Conservation (phyloP, 306 rosid genomes). For the Sicyos baderoa region DNA sequence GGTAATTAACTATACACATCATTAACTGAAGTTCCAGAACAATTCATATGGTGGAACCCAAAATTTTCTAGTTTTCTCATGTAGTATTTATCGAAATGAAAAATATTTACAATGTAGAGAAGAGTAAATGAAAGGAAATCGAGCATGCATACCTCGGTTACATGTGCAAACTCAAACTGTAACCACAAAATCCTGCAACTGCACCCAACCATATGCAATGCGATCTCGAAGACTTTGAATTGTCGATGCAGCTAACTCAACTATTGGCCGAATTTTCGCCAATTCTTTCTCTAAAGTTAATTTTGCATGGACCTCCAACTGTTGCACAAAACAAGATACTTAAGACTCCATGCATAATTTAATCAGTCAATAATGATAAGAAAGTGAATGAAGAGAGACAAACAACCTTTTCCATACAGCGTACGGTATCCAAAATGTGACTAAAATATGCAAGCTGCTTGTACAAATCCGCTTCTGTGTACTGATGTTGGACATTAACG, state of each 20-base stretch:
- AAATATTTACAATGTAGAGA: neutral
- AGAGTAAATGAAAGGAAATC: neutral
- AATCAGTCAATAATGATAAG: too few species aligned
- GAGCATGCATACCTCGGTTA: neutral
- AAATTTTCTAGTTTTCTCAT: neutral
- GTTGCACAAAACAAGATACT: constrained; percentile 18
- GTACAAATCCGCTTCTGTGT: constrained; percentile 73
- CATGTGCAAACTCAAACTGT: constrained; percentile 32
- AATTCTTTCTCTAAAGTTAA: constrained; percentile 54
- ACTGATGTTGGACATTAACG: constrained; percentile 33
- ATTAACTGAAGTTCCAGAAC: neutral
- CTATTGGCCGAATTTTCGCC: constrained; percentile 46
- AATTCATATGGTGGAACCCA: neutral
- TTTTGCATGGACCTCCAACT: constrained; percentile 56
- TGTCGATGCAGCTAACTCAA: constrained; percentile 53
- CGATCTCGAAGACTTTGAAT: constrained; percentile 63
- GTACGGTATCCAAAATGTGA: constrained; percentile 53
- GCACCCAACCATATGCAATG: constrained; percentile 78
- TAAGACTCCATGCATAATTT: neutral
- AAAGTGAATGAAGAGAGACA: neutral
- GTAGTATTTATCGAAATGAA: too few species aligned
- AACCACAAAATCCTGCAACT: constrained; percentile 48
- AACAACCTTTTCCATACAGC: constrained; percentile 66
- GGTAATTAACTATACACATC: neutral
- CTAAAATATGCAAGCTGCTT: constrained; percentile 81